Evolutionary conservation across 2,329 filamentous ascomycete genomes (phyloP), one percentile per base, ranked within the genome.

Genomic region (Aschersonia sp.): DNA sequence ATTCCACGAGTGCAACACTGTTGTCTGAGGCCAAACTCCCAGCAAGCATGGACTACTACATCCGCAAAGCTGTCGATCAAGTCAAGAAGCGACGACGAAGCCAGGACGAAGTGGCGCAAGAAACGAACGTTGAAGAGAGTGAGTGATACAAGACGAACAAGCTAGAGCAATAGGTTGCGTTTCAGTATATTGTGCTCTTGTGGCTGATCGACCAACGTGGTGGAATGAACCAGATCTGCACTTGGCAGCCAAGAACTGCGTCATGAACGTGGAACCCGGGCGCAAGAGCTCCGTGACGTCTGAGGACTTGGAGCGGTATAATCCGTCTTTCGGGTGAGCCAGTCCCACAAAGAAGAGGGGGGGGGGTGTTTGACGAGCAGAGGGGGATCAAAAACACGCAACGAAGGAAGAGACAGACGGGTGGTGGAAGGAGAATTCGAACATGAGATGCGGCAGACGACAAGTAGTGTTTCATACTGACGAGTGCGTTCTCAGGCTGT

Each of bases 11-110:
- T 22, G 22, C 22, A 22, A 22, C 22, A 22, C 4, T 4, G 3
- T 22, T 22, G 22, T 22, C 22, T 22, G 22, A 22, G 2, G 22
- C 22, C 22, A 22, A 22, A 37, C 32, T 9, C 32, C 7, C 32
- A 37, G 9, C 9, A 9, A 41, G 7, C 14, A 41, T 48, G 47
- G 40, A 48, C 9, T 48, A 48, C 40, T 48, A 43, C 37, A 1
- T 48, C 22, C 44, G 44, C 32, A 48, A 48, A 30, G 47, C 47
- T 12, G 47, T 48, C 30, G 39, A 41, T 32, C 32, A 32, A 32
- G 47, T 48, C 11, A 48, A 48, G 40, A 48, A 45, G 39, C 43
- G 22, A 22, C 31, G 43, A 7, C 43, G 47, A 22, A 48, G 43
- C n/a, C 30, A 44, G 32, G 43, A 45, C 6, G 47, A 48, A 22